These are phyloP conservation scores for Diplogelasinospora grovesii DNA, from an alignment of 495 filamentous ascomycete species.

Conservation along the genomic window DNA sequence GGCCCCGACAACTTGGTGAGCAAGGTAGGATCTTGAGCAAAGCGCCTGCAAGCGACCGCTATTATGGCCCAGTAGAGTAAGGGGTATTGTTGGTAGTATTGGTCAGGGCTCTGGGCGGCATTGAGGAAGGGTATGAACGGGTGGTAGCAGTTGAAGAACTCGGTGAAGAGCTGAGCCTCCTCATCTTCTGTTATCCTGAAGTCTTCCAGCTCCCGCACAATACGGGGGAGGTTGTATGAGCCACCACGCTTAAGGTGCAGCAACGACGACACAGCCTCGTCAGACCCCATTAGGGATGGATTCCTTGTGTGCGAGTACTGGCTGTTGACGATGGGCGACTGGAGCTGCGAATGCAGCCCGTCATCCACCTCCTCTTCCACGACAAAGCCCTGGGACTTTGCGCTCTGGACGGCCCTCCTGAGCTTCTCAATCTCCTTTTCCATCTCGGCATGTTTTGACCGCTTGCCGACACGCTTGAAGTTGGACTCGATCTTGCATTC, in stretches of 20 bases:
- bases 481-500: conserved; percentile 89
- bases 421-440: conserved; percentile 69
- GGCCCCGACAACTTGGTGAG: conserved; percentile 65
- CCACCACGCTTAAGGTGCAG: conserved; percentile 62
- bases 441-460: conserved; percentile 88
- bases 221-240: conserved; percentile 45
- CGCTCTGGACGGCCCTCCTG: conserved; percentile 40
- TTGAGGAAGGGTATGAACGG: conserved; percentile 80
- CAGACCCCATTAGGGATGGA: conserved; percentile 65
- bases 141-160: conserved; percentile 79
- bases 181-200: conserved; percentile 67
- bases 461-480: conserved; percentile 89
- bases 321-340: conserved; percentile 51
- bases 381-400: conserved; percentile 43
- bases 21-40: conserved; percentile 55
- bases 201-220: conserved; percentile 58
- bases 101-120: conserved; percentile 59
- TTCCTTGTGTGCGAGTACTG: conserved; percentile 49
- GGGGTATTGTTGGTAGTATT: conserved; percentile 65
- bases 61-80: conserved; percentile 86
- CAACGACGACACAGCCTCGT: conserved; percentile 77
- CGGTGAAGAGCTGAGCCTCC: conserved; percentile 66
- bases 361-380: conserved; percentile 44
- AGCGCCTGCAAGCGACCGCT: conserved; percentile 72
- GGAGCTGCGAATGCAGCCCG: conserved; percentile 41